A percentile compares a stretch with the other conserved stretches of the same genome.
phyloP scores from a whole-genome alignment of 345 rosid genomes.

The Rhizophora apiculata region DNA sequence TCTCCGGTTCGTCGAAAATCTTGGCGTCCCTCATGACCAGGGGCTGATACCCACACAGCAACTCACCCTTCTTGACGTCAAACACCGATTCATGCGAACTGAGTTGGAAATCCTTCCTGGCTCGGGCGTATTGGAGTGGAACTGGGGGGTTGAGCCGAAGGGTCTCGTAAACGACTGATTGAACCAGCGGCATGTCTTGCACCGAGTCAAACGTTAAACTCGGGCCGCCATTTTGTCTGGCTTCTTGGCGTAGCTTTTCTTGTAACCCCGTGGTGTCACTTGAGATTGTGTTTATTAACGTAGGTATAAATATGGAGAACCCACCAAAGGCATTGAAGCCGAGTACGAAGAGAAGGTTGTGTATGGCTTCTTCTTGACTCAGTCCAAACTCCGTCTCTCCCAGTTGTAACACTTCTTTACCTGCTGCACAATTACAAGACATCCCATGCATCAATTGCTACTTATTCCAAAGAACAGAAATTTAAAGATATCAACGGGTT shows the following conservation, averaged over 20 bases:
- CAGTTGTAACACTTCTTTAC: conserved; percentile 39
- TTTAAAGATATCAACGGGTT: no score
- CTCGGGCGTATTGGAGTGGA: conserved; percentile 61
- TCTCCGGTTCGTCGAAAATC: conserved; percentile 66
- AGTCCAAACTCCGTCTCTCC: conserved; percentile 60
- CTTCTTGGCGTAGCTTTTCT: conserved; percentile 45
- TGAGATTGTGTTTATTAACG: conserved; percentile 32
- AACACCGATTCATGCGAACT: conserved; percentile 60
- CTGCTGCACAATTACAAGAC: conserved; percentile 1
- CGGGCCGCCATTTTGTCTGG: conserved; percentile 37
- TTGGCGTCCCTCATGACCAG: conserved; percentile 63
- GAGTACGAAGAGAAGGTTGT: conserved; percentile 60
- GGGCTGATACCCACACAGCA: conserved; percentile 74
- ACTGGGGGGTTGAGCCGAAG: conserved; percentile 78
- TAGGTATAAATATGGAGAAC: conserved; percentile 61
- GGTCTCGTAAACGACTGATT: conserved; percentile 75
- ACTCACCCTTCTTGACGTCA: conserved; percentile 70
- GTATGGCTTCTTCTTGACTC: conserved; percentile 51
- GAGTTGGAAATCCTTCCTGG: conserved; percentile 70
- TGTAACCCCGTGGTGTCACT: conserved; percentile 62
- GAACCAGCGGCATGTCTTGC: conserved; percentile 61
- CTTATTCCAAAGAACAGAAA: no score
- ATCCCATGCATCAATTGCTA: background rate
- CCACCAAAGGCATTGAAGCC: conserved; percentile 93
- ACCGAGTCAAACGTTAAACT: conserved; percentile 53